A percentile compares a stretch with the other conserved stretches of the same genome.
These are phyloP conservation scores for Neurospora tetraspora DNA, from an alignment of 495 filamentous ascomycete species.

Conservation along the genomic window DNA sequence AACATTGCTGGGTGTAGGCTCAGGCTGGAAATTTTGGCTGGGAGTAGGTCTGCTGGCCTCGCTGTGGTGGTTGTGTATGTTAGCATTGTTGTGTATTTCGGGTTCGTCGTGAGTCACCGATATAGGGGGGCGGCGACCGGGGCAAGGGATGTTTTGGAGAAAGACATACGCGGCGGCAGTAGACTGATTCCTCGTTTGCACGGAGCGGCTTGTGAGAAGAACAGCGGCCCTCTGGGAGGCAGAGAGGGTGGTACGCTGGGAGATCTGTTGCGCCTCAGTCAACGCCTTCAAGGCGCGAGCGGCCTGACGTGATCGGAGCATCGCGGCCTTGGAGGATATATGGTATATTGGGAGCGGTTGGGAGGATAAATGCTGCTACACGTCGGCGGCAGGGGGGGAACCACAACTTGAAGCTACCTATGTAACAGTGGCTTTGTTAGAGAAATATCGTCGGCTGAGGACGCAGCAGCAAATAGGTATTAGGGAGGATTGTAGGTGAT, in stretches of 20 bases:
- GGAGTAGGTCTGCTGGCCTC: constrained; percentile 38
- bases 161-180: constrained; percentile 16
- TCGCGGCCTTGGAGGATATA: constrained; percentile 12
- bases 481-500: background rate
- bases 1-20: constrained; percentile 43
- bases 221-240: constrained; percentile 13
- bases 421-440: background rate
- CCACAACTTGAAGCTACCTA: background rate
- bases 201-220: constrained; percentile 17
- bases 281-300: constrained; percentile 33
- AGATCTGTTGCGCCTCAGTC: constrained; percentile 25
- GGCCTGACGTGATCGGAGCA: constrained; percentile 35
- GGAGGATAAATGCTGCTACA: constrained; percentile 1
- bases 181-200: constrained; percentile 26
- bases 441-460: background rate
- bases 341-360: background rate
- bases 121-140: background rate
- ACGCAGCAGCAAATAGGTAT: background rate
- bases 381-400: background rate
- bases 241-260: constrained; percentile 17
- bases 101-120: constrained; percentile 14
- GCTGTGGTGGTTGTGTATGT: constrained; percentile 15
- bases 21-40: constrained; percentile 60
- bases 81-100: constrained; percentile 6
- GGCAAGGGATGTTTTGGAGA: background rate